Evolutionary conservation across 768 basidiomycete genomes (phyloP).

Genomic region (Trametes meyenii): DNA sequence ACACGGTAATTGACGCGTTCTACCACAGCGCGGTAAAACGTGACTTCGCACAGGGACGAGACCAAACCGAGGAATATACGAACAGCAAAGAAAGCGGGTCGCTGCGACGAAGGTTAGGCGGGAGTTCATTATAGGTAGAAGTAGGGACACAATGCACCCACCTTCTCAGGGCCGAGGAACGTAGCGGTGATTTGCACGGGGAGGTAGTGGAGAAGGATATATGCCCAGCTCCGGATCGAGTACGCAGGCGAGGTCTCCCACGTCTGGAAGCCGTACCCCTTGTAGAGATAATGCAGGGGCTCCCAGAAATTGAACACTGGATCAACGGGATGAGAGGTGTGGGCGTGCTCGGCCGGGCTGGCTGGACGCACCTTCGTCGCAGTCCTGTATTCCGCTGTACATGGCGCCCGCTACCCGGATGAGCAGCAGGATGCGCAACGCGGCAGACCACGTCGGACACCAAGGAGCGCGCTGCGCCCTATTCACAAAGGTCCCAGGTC

Average conservation of each 20-base stretch:
- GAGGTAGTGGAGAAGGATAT: slow-evolving; percentile 79
- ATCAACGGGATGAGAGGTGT: background rate
- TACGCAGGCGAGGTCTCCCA: slow-evolving; percentile 95
- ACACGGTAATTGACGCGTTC: slow-evolving; percentile 86
- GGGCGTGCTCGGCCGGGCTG: background rate
- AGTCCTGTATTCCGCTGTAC: slow-evolving; percentile 94
- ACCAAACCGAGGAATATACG: slow-evolving; percentile 77
- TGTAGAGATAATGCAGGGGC: slow-evolving; percentile 88
- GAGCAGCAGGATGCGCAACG: slow-evolving; percentile 81
- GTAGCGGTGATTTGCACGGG: slow-evolving; percentile 59
- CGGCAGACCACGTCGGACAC: slow-evolving; percentile 82
- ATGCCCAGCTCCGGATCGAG: slow-evolving; percentile 95
- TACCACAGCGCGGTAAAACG: slow-evolving; percentile 79
- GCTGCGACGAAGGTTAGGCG: slow-evolving; percentile 44
- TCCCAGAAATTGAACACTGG: slow-evolving; percentile 99
- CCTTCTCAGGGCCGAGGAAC: slow-evolving; percentile 72
- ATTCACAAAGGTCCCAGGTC: slow-evolving; percentile 7
- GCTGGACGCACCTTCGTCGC: slow-evolving; percentile 81
- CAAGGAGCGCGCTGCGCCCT: slow-evolving; percentile 80
- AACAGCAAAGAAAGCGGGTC: slow-evolving; percentile 86
- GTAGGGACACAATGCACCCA: slow-evolving; percentile 35
- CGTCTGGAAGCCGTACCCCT: slow-evolving; percentile 92
- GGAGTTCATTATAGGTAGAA: background rate
- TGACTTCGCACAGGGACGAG: slow-evolving; percentile 76
- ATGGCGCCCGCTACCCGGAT: slow-evolving; percentile 84